These are phyloP conservation scores for Atractiella rhizophila DNA, from an alignment of 768 basidiomycete species.

Conservation along the genomic window DNA sequence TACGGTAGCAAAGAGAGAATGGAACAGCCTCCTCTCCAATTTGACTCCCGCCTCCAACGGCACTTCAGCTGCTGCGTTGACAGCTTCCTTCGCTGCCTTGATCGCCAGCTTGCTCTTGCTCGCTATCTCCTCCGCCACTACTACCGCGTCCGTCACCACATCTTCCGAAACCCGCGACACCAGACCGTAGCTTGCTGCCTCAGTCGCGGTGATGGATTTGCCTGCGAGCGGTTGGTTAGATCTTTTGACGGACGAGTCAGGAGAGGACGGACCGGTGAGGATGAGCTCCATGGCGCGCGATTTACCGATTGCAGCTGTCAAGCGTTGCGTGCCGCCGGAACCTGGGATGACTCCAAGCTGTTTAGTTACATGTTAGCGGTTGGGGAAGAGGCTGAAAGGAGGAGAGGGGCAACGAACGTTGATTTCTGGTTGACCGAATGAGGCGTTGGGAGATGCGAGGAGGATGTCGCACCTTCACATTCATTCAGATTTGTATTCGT, in stretches of 20 bases:
- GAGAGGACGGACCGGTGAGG: constrained; percentile 70
- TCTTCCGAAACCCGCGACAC: constrained; percentile 55
- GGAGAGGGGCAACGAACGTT: constrained; percentile 23
- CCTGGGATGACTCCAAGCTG: constrained; percentile 87
- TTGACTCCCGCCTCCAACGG: constrained; percentile 55
- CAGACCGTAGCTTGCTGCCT: constrained; percentile 69
- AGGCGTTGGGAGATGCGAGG: constrained; percentile 63
- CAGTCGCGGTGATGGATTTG: constrained; percentile 49
- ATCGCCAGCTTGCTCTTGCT: constrained; percentile 59
- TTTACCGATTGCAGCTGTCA: constrained; percentile 64
- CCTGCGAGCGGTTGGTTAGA: too few relatives aligned
- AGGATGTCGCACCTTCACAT: constrained; percentile 47
- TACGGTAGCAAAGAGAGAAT: constrained; percentile 66
- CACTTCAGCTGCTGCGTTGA: constrained; percentile 73
- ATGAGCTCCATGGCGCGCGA: constrained; percentile 84
- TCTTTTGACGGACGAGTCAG: too few relatives aligned
- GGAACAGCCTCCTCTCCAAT: constrained; percentile 73
- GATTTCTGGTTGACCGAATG: constrained; percentile 90
- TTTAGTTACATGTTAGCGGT: too few relatives aligned
- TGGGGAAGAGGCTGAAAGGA: not conserved
- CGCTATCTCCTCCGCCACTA: constrained; percentile 50
- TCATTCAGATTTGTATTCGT: not conserved
- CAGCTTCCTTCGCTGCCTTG: constrained; percentile 70
- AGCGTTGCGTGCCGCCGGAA: constrained; percentile 76
- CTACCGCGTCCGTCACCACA: constrained; percentile 65